A percentile compares a stretch with the other conserved stretches of the same genome.
Evolutionary conservation across 345 rosid species (phyloP).

Genomic region (Eutrema japonicum): DNA sequence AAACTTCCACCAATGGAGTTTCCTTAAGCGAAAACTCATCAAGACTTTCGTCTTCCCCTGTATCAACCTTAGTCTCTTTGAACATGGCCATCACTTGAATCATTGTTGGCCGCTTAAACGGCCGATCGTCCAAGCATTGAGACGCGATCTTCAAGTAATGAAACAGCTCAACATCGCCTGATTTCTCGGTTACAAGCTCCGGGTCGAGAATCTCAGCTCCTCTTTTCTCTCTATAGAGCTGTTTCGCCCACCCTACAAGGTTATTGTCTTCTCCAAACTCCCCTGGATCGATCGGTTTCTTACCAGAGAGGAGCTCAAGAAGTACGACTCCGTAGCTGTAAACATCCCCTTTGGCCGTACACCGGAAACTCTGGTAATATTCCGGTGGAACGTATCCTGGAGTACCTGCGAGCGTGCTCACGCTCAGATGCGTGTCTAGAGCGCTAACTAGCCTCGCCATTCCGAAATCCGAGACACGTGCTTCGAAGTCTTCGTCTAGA

Average conservation of each 20-base stretch:
- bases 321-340: constrained; percentile 93
- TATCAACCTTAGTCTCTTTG: constrained; percentile 86
- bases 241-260: constrained; percentile 97
- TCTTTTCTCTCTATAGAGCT: constrained; percentile 74
- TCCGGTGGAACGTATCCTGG: constrained; percentile 99
- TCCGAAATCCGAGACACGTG: constrained; percentile 95
- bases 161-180: constrained; percentile 67
- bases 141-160: constrained; percentile 80
- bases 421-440: constrained; percentile 92
- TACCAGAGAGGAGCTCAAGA: constrained; percentile 93
- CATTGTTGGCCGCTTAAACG: constrained; percentile 86
- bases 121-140: constrained; percentile 92
- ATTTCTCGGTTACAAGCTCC: constrained; percentile 51
- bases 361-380: constrained; percentile 94
- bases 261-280: constrained; percentile 90
- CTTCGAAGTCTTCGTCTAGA: constrained; percentile 85
- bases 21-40: constrained; percentile 78
- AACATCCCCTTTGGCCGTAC: constrained; percentile 96
- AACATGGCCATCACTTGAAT: constrained; percentile 97
- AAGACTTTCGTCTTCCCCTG: constrained; percentile 74
- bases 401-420: constrained; percentile 96
- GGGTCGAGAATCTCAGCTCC: constrained; percentile 67
- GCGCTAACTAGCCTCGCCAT: constrained; percentile 96
- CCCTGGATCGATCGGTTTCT: constrained; percentile 83
- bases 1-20: constrained; percentile 57